Evolutionary conservation across 257 asterid genomes (phyloP), one percentile per base, ranked within the genome.

Genomic region (Dorcoceras hygrometricum): DNA sequence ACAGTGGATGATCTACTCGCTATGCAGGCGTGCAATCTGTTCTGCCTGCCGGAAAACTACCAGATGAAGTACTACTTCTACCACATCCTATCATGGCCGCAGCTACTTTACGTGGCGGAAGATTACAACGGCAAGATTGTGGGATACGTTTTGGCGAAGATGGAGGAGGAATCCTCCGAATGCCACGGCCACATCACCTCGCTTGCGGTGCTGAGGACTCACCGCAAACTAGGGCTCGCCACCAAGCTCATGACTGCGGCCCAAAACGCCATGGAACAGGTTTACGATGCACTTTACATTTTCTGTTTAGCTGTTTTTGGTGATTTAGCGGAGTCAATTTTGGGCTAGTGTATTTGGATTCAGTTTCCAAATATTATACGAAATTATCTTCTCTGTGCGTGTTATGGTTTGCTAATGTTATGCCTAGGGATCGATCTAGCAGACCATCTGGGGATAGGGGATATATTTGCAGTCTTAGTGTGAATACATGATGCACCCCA

Each of bases 241-340:
- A 94, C 99, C 66, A 94, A 94, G 64, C 97, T 94, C 84, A 94
- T 90, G 99, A 94, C 96, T 54, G 96, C 99, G 60, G 99, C 97
- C 43, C 99, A 94, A 67, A 90, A 85, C 76, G 99, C 96, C 75
- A 94, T 90, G 99, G 97, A 90, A 66, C 97, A 88, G 92, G 99
- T 79, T 39, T 3, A 10, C 67, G 39, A 14, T n/a, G 31, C 22
- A 53, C 63, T 70, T 48, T 60, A 31, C 11, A 2, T 11, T 66
- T 57, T 25, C 23, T 66, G 4, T 29, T 59, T 24, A 57, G 0
- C 1, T 18, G 51, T 16, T 10, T 22, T 64, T 25, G 29, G 59
- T 25, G 26, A 8, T 43, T 7, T 63, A 18, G 68, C 48, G 29
- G 23, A 19, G 2, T 62, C 4, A 14, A 46, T 46, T 43, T 46